Conservation (phyloP, 306 rosid genomes). For the Sicyos edulis region DNA sequence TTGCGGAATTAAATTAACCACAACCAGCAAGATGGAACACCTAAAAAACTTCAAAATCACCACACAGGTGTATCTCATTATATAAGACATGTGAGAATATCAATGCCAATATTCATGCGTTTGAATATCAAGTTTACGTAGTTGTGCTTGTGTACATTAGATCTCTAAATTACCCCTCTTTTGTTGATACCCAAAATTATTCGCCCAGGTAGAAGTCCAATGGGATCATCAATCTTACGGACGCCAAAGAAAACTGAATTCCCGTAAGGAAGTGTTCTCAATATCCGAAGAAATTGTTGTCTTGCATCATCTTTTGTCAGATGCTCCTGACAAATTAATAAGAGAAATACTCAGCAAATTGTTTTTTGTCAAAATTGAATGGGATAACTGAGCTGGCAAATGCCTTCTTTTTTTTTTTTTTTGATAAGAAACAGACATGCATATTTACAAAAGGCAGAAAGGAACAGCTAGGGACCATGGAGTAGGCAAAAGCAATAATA, state of each 20-base stretch:
- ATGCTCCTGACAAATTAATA: conserved; percentile 47
- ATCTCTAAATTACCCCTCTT: conserved; percentile 64
- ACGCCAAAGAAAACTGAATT: conserved; percentile 82
- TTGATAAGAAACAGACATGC: no score
- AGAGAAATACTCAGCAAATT: conserved; percentile 1
- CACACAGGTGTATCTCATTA: neutral
- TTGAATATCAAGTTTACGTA: neutral
- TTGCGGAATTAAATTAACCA: conserved; percentile 16
- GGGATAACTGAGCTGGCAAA: no score
- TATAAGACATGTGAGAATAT: neutral
- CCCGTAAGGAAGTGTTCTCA: conserved; percentile 86
- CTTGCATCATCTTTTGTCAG: conserved; percentile 88
- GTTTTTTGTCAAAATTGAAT: no score
- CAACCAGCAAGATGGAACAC: neutral
- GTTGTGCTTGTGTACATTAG: neutral
- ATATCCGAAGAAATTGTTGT: conserved; percentile 75
- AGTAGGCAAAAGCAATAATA: no score
- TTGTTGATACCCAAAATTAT: conserved; percentile 87
- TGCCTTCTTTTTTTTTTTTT: no score
- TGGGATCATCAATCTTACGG: conserved; percentile 94
- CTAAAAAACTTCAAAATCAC: neutral
- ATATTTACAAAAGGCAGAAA: no score
- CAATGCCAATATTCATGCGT: conserved; percentile 1
- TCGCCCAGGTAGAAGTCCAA: conserved; percentile 89
- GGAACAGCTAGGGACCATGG: no score